phyloP scores from a whole-genome alignment of 2,329 filamentous ascomycete species.

The Orbilia quercus region DNA sequence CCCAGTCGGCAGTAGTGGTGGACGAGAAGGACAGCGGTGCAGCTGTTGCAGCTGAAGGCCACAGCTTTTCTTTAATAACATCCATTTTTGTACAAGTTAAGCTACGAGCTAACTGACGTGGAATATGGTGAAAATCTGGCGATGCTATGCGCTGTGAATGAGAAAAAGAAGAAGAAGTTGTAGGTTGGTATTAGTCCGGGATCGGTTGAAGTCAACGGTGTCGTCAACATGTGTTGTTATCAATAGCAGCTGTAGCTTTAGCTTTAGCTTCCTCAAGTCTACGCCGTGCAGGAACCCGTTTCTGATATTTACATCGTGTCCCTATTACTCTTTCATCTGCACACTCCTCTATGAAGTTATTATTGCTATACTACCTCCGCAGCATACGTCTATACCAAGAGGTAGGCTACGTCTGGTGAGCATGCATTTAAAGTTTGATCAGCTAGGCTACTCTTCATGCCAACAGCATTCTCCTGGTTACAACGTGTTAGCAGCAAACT shows the following conservation, averaged over 20 bases:
- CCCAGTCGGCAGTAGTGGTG: slow-evolving; percentile 46
- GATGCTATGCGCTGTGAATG: neutral
- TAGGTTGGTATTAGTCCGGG: slow-evolving; percentile 20
- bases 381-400: too few relatives aligned
- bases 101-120: neutral
- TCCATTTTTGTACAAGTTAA: slow-evolving; percentile 28
- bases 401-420: too few relatives aligned
- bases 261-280: neutral
- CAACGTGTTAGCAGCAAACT: neutral
- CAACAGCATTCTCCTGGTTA: too few relatives aligned
- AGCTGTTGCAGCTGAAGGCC: slow-evolving; percentile 32
- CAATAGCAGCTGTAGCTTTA: slow-evolving; percentile 19
- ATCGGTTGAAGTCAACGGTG: slow-evolving; percentile 20
- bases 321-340: too few relatives aligned
- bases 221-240: slow-evolving; percentile 13
- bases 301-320: too few relatives aligned
- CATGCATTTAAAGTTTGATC: too few relatives aligned
- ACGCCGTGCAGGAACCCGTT: too few relatives aligned
- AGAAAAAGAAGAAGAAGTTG: slow-evolving; percentile 8
- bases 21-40: slow-evolving; percentile 38
- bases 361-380: too few relatives aligned
- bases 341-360: too few relatives aligned
- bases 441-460: too few relatives aligned
- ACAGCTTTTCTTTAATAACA: slow-evolving; percentile 48
- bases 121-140: neutral